A percentile compares a stretch with the other conserved stretches of the same genome.
These are phyloP conservation scores for Phytopythium aichiense DNA, from an alignment of 352 stramenopile genomes.

Conservation along the genomic window DNA sequence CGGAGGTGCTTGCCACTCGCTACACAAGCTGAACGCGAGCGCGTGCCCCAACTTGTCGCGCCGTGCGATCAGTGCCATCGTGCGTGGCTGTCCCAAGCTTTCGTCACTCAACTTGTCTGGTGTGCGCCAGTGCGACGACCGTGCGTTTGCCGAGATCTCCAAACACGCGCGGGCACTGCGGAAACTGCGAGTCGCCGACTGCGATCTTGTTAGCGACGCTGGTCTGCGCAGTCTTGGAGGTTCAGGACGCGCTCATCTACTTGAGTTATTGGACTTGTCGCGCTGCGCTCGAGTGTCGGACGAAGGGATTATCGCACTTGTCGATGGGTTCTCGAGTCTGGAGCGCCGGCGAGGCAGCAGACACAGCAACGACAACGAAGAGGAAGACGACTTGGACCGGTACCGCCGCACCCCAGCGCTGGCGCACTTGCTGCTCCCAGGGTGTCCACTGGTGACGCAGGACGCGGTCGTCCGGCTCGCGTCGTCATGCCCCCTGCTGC, in stretches of 20 bases:
- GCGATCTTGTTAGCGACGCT: conserved; percentile 53
- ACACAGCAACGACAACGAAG: not conserved
- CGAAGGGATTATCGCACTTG: conserved; percentile 36
- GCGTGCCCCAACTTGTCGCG: conserved; percentile 83
- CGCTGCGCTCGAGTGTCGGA: conserved; percentile 54
- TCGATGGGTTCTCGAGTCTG: conserved; percentile 40
- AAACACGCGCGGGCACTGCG: conserved; percentile 24
- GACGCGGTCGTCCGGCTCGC: conserved; percentile 56
- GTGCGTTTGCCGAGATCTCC: conserved; percentile 47
- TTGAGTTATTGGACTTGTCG: conserved; percentile 60
- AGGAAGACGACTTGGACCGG: conserved; percentile 1
- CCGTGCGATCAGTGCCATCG: conserved; percentile 51
- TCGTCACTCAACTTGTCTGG: conserved; percentile 49
- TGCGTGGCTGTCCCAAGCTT: conserved; percentile 47
- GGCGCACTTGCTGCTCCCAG: conserved; percentile 49
- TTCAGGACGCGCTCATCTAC: conserved; percentile 37
- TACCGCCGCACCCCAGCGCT: conserved; percentile 27
- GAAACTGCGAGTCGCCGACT: conserved; percentile 59
- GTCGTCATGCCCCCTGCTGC: conserved; percentile 55
- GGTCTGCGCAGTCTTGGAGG: conserved; percentile 45
- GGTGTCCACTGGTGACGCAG: conserved; percentile 58
- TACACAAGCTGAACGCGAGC: conserved; percentile 73
- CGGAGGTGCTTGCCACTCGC: conserved; percentile 36
- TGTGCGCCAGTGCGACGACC: conserved; percentile 54
- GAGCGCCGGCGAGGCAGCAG: not conserved